Percentiles rank a stretch among this genome's conserved stretches.
phyloP scores from a whole-genome alignment of 1,284 basidiomycete genomes.

The Ustilago lituana region DNA sequence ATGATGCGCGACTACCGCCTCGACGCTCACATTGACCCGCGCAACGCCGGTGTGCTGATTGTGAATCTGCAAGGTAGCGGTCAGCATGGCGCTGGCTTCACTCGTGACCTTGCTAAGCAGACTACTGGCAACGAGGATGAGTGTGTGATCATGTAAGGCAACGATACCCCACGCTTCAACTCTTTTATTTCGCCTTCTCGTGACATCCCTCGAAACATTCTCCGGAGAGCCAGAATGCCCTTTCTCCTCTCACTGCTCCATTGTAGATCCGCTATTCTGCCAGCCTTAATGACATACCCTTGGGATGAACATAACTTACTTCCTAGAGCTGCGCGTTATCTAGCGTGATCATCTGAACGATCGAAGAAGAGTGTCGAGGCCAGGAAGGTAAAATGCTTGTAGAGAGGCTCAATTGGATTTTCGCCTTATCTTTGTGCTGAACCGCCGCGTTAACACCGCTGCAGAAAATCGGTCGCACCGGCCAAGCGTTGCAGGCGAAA shows the following conservation, averaged over 20 bases:
- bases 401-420: too few relatives aligned
- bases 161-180: too few relatives aligned
- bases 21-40: slow-evolving; percentile 79
- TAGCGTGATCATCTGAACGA: too few relatives aligned
- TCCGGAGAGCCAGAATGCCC: too few relatives aligned
- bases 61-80: slow-evolving; percentile 76
- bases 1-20: slow-evolving; percentile 84
- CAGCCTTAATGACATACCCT: slow-evolving; percentile 19
- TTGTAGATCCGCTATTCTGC: background rate
- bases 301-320: too few relatives aligned
- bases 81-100: slow-evolving; percentile 60
- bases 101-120: slow-evolving; percentile 57
- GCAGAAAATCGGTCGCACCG: slow-evolving; percentile 5
- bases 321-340: background rate
- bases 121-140: slow-evolving; percentile 60
- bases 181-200: too few relatives aligned
- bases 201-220: too few relatives aligned
- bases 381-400: too few relatives aligned
- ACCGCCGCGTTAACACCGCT: too few relatives aligned
- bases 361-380: too few relatives aligned
- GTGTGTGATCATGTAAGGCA: slow-evolving; percentile 41
- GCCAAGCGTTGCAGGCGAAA: background rate
- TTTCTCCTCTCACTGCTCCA: too few relatives aligned
- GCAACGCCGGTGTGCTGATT: slow-evolving; percentile 85
- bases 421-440: too few relatives aligned